These are phyloP conservation scores for Auricularia sp. DNA, from an alignment of 768 basidiomycete species.

Conservation along the genomic window DNA sequence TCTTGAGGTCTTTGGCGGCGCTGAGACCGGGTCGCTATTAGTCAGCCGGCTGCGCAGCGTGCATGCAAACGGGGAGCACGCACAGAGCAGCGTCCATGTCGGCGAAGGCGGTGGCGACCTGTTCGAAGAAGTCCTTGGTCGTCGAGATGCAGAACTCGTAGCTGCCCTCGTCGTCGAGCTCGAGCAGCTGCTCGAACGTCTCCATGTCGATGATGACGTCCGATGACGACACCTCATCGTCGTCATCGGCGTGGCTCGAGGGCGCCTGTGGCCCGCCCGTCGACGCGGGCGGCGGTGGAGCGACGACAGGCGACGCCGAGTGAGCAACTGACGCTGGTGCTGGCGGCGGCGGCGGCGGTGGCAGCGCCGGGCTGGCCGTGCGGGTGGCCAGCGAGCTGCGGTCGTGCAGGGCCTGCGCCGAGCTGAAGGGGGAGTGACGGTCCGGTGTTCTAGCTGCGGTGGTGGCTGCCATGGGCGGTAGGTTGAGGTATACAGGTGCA, in stretches of 20 bases:
- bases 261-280: not conserved
- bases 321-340: not conserved
- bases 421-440: not conserved
- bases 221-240: not conserved
- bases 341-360: not conserved
- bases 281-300: not conserved
- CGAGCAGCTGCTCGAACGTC: slow-evolving; percentile 77
- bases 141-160: slow-evolving; percentile 71
- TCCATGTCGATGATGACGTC: slow-evolving; percentile 60
- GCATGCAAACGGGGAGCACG: slow-evolving; percentile 23
- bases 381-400: not conserved
- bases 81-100: slow-evolving; percentile 75
- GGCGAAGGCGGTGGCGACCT: slow-evolving; percentile 66
- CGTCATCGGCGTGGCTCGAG: not conserved
- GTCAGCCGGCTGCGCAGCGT: not conserved
- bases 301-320: not conserved
- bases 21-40: slow-evolving; percentile 26
- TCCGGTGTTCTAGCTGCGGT: not conserved
- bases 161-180: slow-evolving; percentile 79
- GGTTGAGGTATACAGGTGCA: not conserved
- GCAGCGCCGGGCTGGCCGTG: not conserved
- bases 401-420: not conserved
- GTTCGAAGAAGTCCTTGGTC: slow-evolving; percentile 70
- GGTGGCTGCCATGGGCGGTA: not conserved
- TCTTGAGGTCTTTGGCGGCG: slow-evolving; percentile 43